Evolutionary conservation across 2,329 filamentous ascomycete species (phyloP).

Genomic region (Beauveria asiatica): DNA sequence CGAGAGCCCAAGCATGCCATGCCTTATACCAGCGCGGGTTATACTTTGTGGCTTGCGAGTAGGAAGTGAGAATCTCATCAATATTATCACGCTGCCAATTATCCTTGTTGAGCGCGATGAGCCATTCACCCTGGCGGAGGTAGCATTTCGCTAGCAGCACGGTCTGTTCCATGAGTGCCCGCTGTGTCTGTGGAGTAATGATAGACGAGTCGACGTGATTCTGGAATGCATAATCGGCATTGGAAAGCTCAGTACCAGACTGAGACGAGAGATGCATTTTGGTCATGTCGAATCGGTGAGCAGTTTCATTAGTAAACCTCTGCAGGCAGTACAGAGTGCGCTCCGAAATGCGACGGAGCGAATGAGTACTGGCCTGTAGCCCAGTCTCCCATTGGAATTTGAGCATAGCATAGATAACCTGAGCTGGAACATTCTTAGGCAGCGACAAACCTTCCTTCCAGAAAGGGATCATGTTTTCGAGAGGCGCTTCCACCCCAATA

Average conservation of each 20-base stretch:
- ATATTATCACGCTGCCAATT: constrained; percentile 85
- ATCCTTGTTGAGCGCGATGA: constrained; percentile 73
- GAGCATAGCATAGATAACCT: constrained; percentile 90
- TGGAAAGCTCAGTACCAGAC: constrained; percentile 35
- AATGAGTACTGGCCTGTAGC: constrained; percentile 42
- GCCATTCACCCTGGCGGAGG: constrained; percentile 93
- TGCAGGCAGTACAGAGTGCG: constrained; percentile 51
- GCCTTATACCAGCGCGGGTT: constrained; percentile 97
- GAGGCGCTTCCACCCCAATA: constrained; percentile 61
- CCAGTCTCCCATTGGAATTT: constrained; percentile 94
- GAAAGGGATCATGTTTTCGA: constrained; percentile 53
- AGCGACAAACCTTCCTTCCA: constrained; percentile 34
- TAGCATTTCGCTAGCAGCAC: constrained; percentile 89
- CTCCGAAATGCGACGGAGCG: constrained; percentile 38
- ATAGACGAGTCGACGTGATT: constrained; percentile 35
- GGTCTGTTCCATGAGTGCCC: constrained; percentile 50
- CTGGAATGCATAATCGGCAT: constrained; percentile 42
- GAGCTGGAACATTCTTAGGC: constrained; percentile 50
- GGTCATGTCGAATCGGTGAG: constrained; percentile 44
- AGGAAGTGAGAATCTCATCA: constrained; percentile 82
- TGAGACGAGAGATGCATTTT: constrained; percentile 42
- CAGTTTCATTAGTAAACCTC: constrained; percentile 52
- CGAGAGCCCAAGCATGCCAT: constrained; percentile 97
- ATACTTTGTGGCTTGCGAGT: constrained; percentile 84
- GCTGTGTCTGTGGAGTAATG: constrained; percentile 42